Conservation (phyloP, 2,329 filamentous ascomycete species). For the Cryphonectria radicalis region DNA sequence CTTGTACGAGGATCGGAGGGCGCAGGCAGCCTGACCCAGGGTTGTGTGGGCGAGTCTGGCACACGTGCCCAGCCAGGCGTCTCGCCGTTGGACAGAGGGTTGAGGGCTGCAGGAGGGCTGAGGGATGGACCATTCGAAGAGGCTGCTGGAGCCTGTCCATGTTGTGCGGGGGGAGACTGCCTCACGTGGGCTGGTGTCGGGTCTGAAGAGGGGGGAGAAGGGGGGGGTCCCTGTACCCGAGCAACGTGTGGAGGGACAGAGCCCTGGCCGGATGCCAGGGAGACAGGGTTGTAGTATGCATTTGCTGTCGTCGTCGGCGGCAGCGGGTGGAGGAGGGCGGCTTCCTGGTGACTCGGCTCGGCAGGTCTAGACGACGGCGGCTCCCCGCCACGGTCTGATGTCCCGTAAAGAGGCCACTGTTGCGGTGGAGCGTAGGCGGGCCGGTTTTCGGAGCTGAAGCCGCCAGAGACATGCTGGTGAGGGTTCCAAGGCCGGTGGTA, state of each 20-base stretch:
- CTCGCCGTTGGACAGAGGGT: neutral
- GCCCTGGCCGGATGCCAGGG: neutral
- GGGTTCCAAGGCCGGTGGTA: neutral
- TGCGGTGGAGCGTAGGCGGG: neutral
- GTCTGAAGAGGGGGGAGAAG: neutral
- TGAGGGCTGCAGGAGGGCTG: neutral
- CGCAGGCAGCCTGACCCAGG: neutral
- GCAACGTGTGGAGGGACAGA: neutral
- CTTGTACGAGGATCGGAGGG: neutral
- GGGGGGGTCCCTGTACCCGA: neutral
- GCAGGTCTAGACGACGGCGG: neutral
- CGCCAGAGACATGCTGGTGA: neutral
- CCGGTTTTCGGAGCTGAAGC: neutral
- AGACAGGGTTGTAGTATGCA: neutral
- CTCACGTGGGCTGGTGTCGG: neutral
- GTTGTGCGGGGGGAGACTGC: neutral
- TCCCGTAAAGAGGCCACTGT: neutral
- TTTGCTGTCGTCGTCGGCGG: neutral
- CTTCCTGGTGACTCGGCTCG: neutral
- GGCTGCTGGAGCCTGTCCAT: neutral
- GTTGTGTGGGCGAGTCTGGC: neutral
- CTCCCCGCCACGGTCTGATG: neutral
- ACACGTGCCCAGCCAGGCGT: neutral
- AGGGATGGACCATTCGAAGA: neutral
- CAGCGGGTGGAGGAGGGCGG: neutral